Percentiles rank a stretch among this genome's conserved stretches.
Evolutionary conservation across 225 moss, liverwort and hornwort species (phyloP).

Genomic region (Antitrichia curtipendula): DNA sequence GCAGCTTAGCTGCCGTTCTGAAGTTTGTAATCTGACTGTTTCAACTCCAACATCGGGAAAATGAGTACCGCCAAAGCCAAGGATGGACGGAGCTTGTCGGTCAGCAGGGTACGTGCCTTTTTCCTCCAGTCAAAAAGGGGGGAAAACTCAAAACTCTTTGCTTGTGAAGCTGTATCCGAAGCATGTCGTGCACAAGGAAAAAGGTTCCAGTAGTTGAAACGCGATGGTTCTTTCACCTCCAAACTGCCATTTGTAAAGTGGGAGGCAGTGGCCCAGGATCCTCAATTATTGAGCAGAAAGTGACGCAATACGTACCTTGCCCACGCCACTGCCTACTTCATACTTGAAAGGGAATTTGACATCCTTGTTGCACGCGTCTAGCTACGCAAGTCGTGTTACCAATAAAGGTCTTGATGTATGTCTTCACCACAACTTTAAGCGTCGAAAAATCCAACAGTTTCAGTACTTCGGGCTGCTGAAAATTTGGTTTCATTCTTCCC

Average conservation of each 20-base stretch:
- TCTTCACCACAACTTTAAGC: background rate
- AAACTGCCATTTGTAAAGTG: background rate
- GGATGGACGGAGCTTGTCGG: background rate
- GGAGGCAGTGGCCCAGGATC: background rate
- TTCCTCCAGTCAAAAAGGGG: background rate
- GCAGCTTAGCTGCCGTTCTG: background rate
- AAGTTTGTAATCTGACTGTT: background rate
- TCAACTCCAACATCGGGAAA: background rate
- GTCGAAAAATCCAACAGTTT: background rate
- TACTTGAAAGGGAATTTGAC: background rate
- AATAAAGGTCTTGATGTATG: background rate
- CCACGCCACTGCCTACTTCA: background rate
- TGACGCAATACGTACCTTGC: background rate
- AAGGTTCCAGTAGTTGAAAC: background rate
- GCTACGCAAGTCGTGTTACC: background rate
- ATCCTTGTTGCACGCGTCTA: background rate
- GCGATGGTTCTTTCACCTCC: background rate
- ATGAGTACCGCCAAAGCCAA: background rate
- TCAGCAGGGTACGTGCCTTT: background rate
- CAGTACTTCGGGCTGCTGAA: background rate
- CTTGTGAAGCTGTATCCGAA: background rate
- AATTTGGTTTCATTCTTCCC: background rate
- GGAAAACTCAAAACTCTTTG: background rate
- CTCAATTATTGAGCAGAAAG: constrained; percentile 18
- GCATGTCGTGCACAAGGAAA: background rate